Conservation (phyloP, 768 basidiomycete genomes). For the Hericium erinaceus region DNA sequence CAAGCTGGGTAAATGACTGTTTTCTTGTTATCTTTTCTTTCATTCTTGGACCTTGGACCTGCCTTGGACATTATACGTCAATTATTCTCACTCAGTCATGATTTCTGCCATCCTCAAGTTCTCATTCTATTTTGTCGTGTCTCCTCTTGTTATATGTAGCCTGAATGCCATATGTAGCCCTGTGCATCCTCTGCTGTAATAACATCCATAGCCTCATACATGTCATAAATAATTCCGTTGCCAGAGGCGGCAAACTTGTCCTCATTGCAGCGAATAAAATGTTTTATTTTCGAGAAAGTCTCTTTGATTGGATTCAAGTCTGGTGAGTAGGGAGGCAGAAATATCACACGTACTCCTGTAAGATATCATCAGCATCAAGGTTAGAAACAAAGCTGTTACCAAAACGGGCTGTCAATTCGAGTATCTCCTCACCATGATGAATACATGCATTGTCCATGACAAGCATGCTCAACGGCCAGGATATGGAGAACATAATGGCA, state of each 20-base stretch:
- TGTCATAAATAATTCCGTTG: constrained; percentile 17
- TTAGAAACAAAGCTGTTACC: constrained; percentile 3
- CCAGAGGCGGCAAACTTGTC: constrained; percentile 2
- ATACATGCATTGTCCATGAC: constrained; percentile 8
- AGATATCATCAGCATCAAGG: not conserved
- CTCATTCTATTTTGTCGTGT: too few relatives aligned
- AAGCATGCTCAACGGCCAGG: not conserved
- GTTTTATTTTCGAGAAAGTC: constrained; percentile 29
- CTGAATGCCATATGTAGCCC: constrained; percentile 25
- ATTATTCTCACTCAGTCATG: too few relatives aligned
- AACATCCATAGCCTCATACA: constrained; percentile 20
- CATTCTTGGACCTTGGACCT: too few relatives aligned
- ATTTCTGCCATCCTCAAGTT: too few relatives aligned
- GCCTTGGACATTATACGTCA: too few relatives aligned
- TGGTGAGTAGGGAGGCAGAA: constrained; percentile 30
- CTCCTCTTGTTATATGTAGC: constrained; percentile 13
- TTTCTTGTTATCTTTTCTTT: too few relatives aligned
- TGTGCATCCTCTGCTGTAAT: constrained; percentile 20
- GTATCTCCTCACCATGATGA: constrained; percentile 10
- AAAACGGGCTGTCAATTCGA: not conserved
- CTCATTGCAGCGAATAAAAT: constrained; percentile 17
- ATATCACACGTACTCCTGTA: constrained; percentile 21
- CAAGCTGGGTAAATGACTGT: too few relatives aligned
- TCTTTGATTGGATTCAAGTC: constrained; percentile 33
- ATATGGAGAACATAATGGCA: constrained; percentile 8